Conservation (phyloP, 2,329 filamentous ascomycete species). For the Microsporum canis region DNA sequence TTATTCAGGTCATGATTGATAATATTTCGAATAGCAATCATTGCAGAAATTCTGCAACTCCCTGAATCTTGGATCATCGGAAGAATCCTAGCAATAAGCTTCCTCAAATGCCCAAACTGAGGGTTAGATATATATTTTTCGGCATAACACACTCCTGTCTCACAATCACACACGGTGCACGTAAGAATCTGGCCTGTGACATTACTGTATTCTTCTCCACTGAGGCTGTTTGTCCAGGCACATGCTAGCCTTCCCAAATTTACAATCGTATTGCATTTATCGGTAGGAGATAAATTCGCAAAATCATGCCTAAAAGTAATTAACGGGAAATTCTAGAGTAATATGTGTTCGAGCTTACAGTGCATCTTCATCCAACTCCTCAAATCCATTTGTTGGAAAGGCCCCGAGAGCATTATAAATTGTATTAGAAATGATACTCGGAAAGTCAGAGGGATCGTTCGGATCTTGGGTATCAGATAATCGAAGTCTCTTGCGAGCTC, state of each 20-base stretch:
- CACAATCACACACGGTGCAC: slow-evolving; percentile 31
- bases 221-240: slow-evolving; percentile 40
- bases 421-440: slow-evolving; percentile 25
- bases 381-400: slow-evolving; percentile 25
- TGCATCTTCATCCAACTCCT: slow-evolving; percentile 34
- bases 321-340: background rate
- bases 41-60: slow-evolving; percentile 56
- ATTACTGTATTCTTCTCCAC: slow-evolving; percentile 19
- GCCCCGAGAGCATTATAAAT: slow-evolving; percentile 27
- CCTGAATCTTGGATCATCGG: slow-evolving; percentile 39
- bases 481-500: slow-evolving; percentile 27
- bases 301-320: slow-evolving; percentile 32
- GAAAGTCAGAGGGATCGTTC: slow-evolving; percentile 22
- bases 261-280: slow-evolving; percentile 44
- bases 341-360: slow-evolving; percentile 34
- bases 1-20: slow-evolving; percentile 53
- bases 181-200: slow-evolving; percentile 18
- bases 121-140: slow-evolving; percentile 13
- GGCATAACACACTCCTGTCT: slow-evolving; percentile 14
- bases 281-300: slow-evolving; percentile 36
- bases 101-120: slow-evolving; percentile 27
- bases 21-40: slow-evolving; percentile 59
- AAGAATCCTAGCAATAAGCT: slow-evolving; percentile 34
- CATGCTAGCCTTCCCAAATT: slow-evolving; percentile 49
- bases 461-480: slow-evolving; percentile 25